Base-by-base conservation (phyloP, 306 rosid species). In the Lathyrus aphaca region DNA sequence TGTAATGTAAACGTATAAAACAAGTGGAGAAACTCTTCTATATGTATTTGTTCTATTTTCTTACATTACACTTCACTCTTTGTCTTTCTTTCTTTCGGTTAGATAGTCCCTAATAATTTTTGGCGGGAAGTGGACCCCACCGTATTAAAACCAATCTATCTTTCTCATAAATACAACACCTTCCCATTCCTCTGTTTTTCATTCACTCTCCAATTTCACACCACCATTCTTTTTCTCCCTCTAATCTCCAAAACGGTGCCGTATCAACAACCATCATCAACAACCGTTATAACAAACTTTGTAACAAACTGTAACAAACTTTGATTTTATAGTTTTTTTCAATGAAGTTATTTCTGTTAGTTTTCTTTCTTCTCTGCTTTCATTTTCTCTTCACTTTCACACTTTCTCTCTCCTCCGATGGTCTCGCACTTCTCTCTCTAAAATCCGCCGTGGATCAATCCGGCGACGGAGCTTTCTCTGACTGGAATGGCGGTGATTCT, bases 361-460 rank as follows among this genome's bases (percentile, higher is more conserved):
- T 35, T 6, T 35, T 35, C 39, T 35, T 35, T 7, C 10, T 13
- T 5, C 37, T 66, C 0, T 7, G 45, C 10, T 60, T 79, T 16
- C 54, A 54, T 9, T 18, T 82, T 9, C 8, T 74, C 35, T 46
- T 73, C 42, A 66, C 30, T 43, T 19, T 57, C 5, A 63, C 64
- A 17, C 42, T 63, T 51, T 72, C 92, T n/a, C 89, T 89, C 55
- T 81, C 92, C 29, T 85, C 92, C 4, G 98, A 92, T 66, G 98
- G 98, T 29, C 87, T 89, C 30, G 82, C 96, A 1, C 90, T 92
- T 77, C 92, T 92, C 66, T 85, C 95, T 35, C 90, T 92, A 1
- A 92, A 92, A 45, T 89, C 92, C 32, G 95, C 95, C 73, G 82
- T 92, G 8, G 95, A 89, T 32, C 85, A 81, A 27, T 55, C 86